These are phyloP conservation scores for Halophytophthora batemanensis DNA, from an alignment of 352 stramenopile species.

Conservation along the genomic window DNA sequence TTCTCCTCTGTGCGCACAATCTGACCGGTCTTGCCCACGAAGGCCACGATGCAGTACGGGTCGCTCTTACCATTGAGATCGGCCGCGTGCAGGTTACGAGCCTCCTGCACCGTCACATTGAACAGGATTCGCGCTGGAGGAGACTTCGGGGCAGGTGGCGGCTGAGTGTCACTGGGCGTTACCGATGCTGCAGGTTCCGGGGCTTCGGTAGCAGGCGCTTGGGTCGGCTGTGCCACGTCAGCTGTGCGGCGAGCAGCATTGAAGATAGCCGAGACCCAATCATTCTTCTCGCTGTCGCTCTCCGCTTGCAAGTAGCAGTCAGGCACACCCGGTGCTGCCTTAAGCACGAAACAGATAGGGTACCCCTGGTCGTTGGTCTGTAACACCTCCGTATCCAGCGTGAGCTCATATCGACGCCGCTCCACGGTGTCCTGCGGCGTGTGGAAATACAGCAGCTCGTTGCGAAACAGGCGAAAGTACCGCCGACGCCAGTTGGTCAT, in stretches of 20 bases:
- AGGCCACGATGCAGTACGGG: constrained; percentile 62
- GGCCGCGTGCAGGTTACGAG: constrained; percentile 42
- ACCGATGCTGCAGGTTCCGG: background rate
- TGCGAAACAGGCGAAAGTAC: constrained; percentile 68
- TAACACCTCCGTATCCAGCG: constrained; percentile 51
- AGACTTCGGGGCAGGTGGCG: background rate
- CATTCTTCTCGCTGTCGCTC: constrained; percentile 57
- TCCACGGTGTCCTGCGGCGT: constrained; percentile 25
- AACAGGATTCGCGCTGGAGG: constrained; percentile 39
- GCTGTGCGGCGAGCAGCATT: constrained; percentile 39
- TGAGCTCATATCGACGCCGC: constrained; percentile 43
- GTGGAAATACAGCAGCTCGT: constrained; percentile 63
- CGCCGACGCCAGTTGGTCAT: constrained; percentile 51
- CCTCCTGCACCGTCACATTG: constrained; percentile 48
- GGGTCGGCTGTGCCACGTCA: constrained; percentile 22
- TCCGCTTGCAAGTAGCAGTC: constrained; percentile 64
- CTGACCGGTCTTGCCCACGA: constrained; percentile 58
- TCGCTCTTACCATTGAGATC: constrained; percentile 72
- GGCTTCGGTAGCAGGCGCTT: constrained; percentile 4
- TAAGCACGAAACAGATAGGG: constrained; percentile 49
- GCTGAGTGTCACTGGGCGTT: background rate
- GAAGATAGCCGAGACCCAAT: constrained; percentile 61
- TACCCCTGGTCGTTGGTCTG: constrained; percentile 70
- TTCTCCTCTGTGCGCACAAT: constrained; percentile 53
- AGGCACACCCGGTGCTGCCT: constrained; percentile 33